Base-by-base conservation (phyloP, 495 filamentous ascomycete genomes). In the Daldinia vernicosa region DNA sequence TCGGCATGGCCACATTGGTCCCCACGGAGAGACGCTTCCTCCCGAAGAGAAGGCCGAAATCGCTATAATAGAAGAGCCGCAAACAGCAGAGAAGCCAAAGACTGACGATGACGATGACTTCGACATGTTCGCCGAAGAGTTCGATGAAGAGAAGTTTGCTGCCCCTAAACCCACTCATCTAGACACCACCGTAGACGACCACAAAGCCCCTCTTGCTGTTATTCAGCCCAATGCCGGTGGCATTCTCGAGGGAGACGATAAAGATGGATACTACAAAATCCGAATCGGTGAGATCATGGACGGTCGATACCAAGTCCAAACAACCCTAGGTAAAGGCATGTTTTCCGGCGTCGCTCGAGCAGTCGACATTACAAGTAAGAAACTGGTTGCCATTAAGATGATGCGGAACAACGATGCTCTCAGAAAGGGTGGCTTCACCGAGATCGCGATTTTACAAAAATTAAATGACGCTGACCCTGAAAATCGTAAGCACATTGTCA, bases 111-210 rank as follows among this genome's bases (percentile, higher is more conserved):
- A 87, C 37, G 87, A 88, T 50, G 88, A 92, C 12, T 94, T 94
- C 79, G 96, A 99, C 77, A 99, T 98, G 95, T 98, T 98, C 78
- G 93, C 92, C 17, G 92, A 95, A 45, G 92, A 93, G 60, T 92
- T 93, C 64, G 91, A 91, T 58, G 92, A 96, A 65, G 92, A 95
- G 76, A 94, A 96, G 85, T 96, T 96, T 80, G 92, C 89, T 6
- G 89, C 80, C 12, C 83, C 86, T 22, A 83, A 84, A 22, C 69
- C 80, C 11, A 74, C 78, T 17, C 79, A 67, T 60, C 70, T 74
- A 14, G 85, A 87, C 54, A 79, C 80, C 3, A 77, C 80, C 35
- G 72, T 71, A 8, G 70, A 74, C 24, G 78, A 80, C 14, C 78
- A 78, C 14, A 73, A 69, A 33, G 71, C 69, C 8, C 72, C 74